Conservation (phyloP, 768 basidiomycete genomes). For the Mycena sanguinolenta region DNA sequence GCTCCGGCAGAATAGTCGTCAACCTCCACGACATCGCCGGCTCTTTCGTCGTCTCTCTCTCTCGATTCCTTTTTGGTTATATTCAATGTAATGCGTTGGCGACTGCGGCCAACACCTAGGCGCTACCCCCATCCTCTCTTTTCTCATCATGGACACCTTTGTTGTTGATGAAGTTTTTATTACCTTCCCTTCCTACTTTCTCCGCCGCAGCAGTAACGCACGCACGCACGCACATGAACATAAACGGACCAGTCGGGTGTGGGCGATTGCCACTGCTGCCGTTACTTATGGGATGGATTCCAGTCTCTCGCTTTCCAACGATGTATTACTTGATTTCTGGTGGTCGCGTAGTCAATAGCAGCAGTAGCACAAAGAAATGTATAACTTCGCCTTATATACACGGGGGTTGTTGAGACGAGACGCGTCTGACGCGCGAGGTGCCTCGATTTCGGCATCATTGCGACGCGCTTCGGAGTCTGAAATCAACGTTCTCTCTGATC, state of each 20-base stretch:
- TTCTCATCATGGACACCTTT: constrained; percentile 18
- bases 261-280: too few species aligned
- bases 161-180: constrained; percentile 23
- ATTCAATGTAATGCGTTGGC: constrained; percentile 33
- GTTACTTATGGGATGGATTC: too few species aligned
- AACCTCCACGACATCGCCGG: neutral
- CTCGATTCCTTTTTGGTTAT: constrained; percentile 22
- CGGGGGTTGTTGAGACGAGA: too few species aligned
- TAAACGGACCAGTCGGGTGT: too few species aligned
- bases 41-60: neutral
- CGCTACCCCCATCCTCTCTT: constrained; percentile 13
- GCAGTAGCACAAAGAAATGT: constrained; percentile 11
- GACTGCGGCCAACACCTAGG: constrained; percentile 23
- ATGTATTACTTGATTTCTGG: constrained; percentile 32
- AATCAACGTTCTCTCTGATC: neutral
- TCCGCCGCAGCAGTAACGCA: too few species aligned
- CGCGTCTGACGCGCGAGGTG: too few species aligned
- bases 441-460: too few species aligned
- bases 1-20: constrained; percentile 38
- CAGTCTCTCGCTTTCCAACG: constrained; percentile 1
- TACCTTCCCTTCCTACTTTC: neutral
- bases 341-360: constrained; percentile 24
- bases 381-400: constrained; percentile 24
- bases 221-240: too few species aligned
- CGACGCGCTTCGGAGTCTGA: neutral